Conservation (phyloP, 2,329 filamentous ascomycete genomes). For the Capronia americana region DNA sequence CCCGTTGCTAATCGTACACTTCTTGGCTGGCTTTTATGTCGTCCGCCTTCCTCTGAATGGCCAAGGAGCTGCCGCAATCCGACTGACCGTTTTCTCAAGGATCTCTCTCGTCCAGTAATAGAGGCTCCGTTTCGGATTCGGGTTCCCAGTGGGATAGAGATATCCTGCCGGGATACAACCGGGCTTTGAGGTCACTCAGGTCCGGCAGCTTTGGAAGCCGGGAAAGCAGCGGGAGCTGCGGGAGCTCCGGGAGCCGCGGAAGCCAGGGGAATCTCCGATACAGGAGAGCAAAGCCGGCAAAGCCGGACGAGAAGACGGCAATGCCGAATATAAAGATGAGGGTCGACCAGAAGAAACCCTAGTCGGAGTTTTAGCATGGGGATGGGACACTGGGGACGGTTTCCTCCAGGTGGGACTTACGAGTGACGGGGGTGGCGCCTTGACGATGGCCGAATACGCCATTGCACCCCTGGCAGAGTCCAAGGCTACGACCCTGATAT, state of each 20-base stretch:
- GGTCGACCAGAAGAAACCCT: not conserved
- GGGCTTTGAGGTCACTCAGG: not conserved
- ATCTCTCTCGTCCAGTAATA: not conserved
- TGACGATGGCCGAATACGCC: slow-evolving; percentile 26
- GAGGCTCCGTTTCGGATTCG: not conserved
- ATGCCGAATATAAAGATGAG: not conserved
- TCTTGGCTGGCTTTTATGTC: not conserved
- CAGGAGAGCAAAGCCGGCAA: not conserved
- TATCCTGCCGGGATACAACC: not conserved
- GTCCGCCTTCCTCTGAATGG: not conserved
- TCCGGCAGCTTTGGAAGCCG: not conserved
- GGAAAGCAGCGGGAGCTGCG: not conserved
- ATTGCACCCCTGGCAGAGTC: slow-evolving; percentile 23
- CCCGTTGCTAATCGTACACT: not conserved
- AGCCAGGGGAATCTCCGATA: not conserved
- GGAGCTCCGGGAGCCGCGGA: not conserved
- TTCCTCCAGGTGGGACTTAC: slow-evolving; percentile 14
- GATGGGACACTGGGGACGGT: not conserved
- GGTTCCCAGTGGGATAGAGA: not conserved
- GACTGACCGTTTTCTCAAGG: not conserved
- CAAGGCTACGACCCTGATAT: slow-evolving; percentile 30
- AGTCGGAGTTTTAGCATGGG: not conserved
- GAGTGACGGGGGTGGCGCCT: slow-evolving; percentile 12
- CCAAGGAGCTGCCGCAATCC: not conserved
- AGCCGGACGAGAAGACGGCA: not conserved